Base-by-base conservation (phyloP, 2,329 filamentous ascomycete species). In the Alternaria angustiovoidea region DNA sequence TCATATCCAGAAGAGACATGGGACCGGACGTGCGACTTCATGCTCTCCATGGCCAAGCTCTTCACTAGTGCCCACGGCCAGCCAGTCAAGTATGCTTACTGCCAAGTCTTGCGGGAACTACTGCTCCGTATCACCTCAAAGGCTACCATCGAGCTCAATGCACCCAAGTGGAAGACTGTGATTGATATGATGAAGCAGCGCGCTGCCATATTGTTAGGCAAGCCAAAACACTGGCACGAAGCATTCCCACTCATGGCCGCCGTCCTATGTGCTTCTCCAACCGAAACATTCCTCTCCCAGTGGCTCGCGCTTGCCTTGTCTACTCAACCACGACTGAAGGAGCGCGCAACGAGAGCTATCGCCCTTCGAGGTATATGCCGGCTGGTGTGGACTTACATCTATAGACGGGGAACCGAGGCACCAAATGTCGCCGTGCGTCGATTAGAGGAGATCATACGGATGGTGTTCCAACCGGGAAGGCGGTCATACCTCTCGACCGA, bases 331-430 rank as follows among this genome's bases (percentile, higher is more conserved):
- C 92, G 91, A 72, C 83, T 96, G 43, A 97, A 96, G 75, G 95
- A 99, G 76, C 88, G 93, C 28, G 84, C 86, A 34, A 90, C 91
- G 4, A 87, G 92, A 66, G 90, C 90, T 4, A 85, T 93, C 36
- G 94, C 93, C 57, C 85, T 99, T 24, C 92, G 97, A 74, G 93
- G 94, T 14, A 89, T 97, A 51, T 96, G 94, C 39, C 89, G 94
- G 54, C 82, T 99, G 26, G 85, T 97, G 5, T 99, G 95, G 95
- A 94, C 93, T 0, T 98, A 97, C 77, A 84, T 99, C 4, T 97
- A 96, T 77, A 89, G 94, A 14, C 73, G 75, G 51, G 89, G 89
- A 48, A 88, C 87, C 5, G 95, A 99, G 64, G 85, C 88, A 9
- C 81, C 86, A 1, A 87, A 88, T 55, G 84, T 84, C 30, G 89